Base-by-base conservation (phyloP, 1,139 yeast species). In the Taiozyma sp. region DNA sequence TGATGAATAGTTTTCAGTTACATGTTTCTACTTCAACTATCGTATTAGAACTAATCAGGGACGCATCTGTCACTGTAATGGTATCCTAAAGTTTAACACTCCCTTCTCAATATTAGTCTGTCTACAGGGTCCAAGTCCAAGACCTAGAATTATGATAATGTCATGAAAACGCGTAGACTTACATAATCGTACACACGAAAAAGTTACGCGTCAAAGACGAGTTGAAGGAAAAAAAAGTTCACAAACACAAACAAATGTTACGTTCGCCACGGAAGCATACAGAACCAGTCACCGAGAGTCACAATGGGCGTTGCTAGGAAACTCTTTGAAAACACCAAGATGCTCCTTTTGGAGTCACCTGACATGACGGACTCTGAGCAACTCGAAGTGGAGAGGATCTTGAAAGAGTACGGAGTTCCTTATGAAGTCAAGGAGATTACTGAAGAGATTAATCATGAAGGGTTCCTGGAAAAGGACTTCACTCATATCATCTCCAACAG, bases 401-500 rank as follows among this genome's bases (percentile, higher is more conserved):
- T 70, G 21, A 46, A 58, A 4, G 55, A 53, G n/a, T 48, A 65
- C 46, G 56, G 58, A 1, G 64, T 62, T 26, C 52, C 50, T 0
- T 59, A 62, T 32, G 58, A 61, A 22, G 52, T 61, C 11, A 52
- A 53, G 29, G 53, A 55, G 9, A 49, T 50, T 7, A 54, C 59
- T 9, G 53, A 56, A 34, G 47, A 50, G 5, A 52, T 55, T 5
- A 53, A 54, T 8, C 52, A 55, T 30, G 56, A 62, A 41, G 56
- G 63, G 4, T 51, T 59, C 53, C 53, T 54, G 45, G 51, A 6
- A 32, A 43, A 24, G 41, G 62, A 55, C 47, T 71, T 66, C 56
- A 76, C 82, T 19, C 86, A 83, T 54, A 76, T 88, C 11, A 73
- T 88, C 8, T 69, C 88, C n/a, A 71, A 72, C 35, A 68, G 77